A percentile compares a stretch with the other conserved stretches of the same genome.
Evolutionary conservation across 768 basidiomycete species (phyloP).

Genomic region (Naematelia encephala): DNA sequence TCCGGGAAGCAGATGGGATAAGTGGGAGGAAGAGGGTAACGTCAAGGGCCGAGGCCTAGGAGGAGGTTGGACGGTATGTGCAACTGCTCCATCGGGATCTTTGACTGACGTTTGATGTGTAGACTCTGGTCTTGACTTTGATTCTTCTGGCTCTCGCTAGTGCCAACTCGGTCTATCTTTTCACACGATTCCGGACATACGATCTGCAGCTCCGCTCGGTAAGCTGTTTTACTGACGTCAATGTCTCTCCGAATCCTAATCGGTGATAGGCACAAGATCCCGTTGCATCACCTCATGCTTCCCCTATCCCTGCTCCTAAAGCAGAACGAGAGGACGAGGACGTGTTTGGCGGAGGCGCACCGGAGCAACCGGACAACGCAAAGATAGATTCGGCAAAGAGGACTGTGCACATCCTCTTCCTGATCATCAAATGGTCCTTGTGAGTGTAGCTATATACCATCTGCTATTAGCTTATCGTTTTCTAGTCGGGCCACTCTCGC

Average conservation of each 20-base stretch:
- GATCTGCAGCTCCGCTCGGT: slow-evolving; percentile 47
- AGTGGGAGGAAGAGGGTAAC: slow-evolving; percentile 30
- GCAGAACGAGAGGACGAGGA: slow-evolving; percentile 9
- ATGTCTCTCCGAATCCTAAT: not conserved
- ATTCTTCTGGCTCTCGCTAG: slow-evolving; percentile 29
- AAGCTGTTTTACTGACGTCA: slow-evolving; percentile 3
- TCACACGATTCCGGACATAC: slow-evolving; percentile 46
- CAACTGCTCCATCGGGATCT: no score
- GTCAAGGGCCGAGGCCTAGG: slow-evolving; percentile 9
- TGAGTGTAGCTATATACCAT: slow-evolving; percentile 14
- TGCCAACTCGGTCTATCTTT: slow-evolving; percentile 45
- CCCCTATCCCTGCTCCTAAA: slow-evolving; percentile 30
- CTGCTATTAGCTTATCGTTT: not conserved
- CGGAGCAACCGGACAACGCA: not conserved
- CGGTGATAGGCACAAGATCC: slow-evolving; percentile 27
- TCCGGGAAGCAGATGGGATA: slow-evolving; percentile 28
- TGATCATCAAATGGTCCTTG: slow-evolving; percentile 24
- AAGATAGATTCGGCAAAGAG: slow-evolving; percentile 3
- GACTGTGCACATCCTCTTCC: slow-evolving; percentile 10
- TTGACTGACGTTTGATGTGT: not conserved
- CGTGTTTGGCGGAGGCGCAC: not conserved
- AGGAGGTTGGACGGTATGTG: slow-evolving; percentile 33
- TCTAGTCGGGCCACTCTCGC: not conserved
- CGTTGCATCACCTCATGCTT: slow-evolving; percentile 43
- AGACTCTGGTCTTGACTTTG: slow-evolving; percentile 20